Evolutionary conservation across 257 asterid species (phyloP).

Genomic region (Nicotiana otophora): DNA sequence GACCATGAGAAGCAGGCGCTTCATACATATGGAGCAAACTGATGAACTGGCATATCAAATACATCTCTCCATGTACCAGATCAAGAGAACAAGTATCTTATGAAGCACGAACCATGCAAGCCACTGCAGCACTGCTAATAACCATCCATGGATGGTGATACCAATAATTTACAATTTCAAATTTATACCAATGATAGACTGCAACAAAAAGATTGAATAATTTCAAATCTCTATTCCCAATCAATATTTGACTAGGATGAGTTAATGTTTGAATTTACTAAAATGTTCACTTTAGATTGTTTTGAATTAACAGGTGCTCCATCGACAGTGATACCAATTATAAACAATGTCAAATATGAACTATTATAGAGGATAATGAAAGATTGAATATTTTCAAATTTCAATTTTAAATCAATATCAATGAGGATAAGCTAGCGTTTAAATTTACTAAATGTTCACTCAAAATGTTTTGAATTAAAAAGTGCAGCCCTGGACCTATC

Average conservation of each 20-base stretch:
- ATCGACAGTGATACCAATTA: background rate
- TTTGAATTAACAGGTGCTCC: background rate
- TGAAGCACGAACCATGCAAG: background rate
- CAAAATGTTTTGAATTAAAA: background rate
- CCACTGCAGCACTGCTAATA: constrained; percentile 5
- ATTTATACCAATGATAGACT: background rate
- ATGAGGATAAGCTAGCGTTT: background rate
- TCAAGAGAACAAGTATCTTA: background rate
- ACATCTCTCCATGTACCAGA: background rate
- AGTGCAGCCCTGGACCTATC: background rate
- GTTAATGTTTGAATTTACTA: background rate
- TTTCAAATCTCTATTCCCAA: background rate
- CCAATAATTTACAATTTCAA: background rate
- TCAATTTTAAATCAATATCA: background rate
- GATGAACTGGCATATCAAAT: background rate
- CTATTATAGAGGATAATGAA: background rate
- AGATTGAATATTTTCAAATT: background rate
- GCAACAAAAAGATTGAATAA: background rate
- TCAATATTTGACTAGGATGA: background rate
- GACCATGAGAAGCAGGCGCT: background rate
- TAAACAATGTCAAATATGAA: background rate
- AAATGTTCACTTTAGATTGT: background rate
- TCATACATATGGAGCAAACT: background rate
- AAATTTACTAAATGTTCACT: background rate
- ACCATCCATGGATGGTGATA: background rate